Base-by-base conservation (phyloP, 1,284 basidiomycete genomes). In the Cryptococcus sp. region DNA sequence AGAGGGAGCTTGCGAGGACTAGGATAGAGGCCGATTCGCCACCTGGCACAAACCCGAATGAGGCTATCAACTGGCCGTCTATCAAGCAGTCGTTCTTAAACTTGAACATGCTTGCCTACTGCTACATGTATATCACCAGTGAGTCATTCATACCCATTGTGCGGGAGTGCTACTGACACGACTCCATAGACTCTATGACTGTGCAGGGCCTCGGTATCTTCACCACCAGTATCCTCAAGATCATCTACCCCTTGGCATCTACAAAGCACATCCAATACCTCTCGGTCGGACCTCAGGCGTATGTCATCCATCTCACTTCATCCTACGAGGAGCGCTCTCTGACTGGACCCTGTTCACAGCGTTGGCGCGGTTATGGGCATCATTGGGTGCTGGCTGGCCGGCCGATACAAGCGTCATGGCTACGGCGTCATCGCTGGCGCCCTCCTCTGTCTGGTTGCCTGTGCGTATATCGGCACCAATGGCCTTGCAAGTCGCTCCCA, bases 171-270 rank as follows among this genome's bases (percentile, higher is more conserved):
- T 4, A 2, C 42, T 40, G n/a, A 42, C 36, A 15, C 23, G 1
- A 1, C 11, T 11, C 28, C 16, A 2, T 35, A 56, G 57, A 50
- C 46, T 56, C 49, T 11, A 56, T 68, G 23, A 58, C 64, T 1
- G 62, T 64, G 11, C 66, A 66, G 44, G 64, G 62, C 3, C 50
- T 70, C 9, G 63, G 60, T 7, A 65, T 69, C 53, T 71, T 71
- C 57, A 65, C 64, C 11, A 63, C 65, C 8, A 66, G 65, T 5
- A 65, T 72, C 35, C 48, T 70, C 4, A 52, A 56, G 9, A 59
- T 62, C 9, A 68, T 68, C 53, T 72, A 72, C 52, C 68, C 69
- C 4, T 53, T 46, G 5, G 54, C 56, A 3, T 46, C 61, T 3
- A 55, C 54, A 1, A 64, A 68, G 23, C 52, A 59, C 12, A 63